phyloP scores from a whole-genome alignment of 208 protist genomes.

The Strigomonas culicis region DNA sequence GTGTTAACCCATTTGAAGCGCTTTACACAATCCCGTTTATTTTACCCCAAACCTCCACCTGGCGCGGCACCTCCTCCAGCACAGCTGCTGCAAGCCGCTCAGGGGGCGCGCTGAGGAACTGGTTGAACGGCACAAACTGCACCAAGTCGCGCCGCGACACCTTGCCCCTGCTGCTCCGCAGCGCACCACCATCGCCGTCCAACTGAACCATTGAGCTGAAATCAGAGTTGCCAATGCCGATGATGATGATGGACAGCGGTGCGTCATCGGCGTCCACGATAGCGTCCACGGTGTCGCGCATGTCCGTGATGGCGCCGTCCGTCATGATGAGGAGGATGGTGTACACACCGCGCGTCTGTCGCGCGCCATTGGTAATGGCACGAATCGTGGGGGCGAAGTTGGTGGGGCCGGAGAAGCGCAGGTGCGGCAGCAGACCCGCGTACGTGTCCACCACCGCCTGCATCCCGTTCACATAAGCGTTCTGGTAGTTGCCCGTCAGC shows the following conservation, averaged over 20 bases:
- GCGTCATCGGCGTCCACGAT: conserved; percentile 69
- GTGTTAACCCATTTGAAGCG: too few species aligned
- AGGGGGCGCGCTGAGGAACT: conserved; percentile 26
- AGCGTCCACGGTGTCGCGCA: conserved; percentile 65
- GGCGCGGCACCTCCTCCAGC: conserved; percentile 41
- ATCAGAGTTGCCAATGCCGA: conserved; percentile 86
- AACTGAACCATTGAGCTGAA: conserved; percentile 89
- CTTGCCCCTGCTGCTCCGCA: conserved; percentile 13
- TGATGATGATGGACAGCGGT: conserved; percentile 90
- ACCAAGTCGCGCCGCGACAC: conserved; percentile 44
- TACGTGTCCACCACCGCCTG: conserved; percentile 54
- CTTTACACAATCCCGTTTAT: too few species aligned
- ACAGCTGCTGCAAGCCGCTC: conserved; percentile 43
- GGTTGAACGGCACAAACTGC: conserved; percentile 71
- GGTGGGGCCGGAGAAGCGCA: conserved; percentile 56
- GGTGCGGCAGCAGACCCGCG: conserved; percentile 19
- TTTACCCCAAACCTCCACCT: conserved; percentile 35
- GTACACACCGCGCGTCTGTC: conserved; percentile 42
- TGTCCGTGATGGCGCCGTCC: conserved; percentile 86
- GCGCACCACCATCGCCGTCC: conserved; percentile 75
- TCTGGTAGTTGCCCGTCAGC: conserved; percentile 28
- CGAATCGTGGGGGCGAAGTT: conserved; percentile 52
- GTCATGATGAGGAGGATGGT: conserved; percentile 89
- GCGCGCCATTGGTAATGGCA: conserved; percentile 19
- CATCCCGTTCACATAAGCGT: conserved; percentile 49